phyloP scores from a whole-genome alignment of 2,329 filamentous ascomycete species.

The Acephala macrosclerotiorum region DNA sequence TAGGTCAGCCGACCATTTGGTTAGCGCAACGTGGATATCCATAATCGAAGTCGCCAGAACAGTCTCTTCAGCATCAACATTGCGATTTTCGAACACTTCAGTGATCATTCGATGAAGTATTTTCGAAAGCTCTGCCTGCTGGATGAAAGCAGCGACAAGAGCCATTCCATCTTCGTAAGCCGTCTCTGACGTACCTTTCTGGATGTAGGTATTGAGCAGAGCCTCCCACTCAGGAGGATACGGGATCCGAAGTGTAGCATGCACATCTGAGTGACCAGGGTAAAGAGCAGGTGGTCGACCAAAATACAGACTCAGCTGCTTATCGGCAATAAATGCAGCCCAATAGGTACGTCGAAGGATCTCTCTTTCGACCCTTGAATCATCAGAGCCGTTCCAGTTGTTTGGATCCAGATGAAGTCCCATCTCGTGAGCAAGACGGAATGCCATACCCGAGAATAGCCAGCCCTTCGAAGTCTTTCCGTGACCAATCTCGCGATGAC shows the following conservation, averaged over 20 bases:
- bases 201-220: conserved; percentile 56
- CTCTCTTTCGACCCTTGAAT: conserved; percentile 53
- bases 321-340: conserved; percentile 58
- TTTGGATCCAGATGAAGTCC: conserved; percentile 58
- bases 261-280: conserved; percentile 57
- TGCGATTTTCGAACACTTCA: conserved; percentile 57
- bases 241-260: conserved; percentile 55
- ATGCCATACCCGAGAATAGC: conserved; percentile 60
- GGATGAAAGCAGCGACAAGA: conserved; percentile 54
- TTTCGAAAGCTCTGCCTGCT: conserved; percentile 56
- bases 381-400: conserved; percentile 54
- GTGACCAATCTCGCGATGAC: conserved; percentile 56
- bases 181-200: conserved; percentile 51
- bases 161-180: conserved; percentile 55
- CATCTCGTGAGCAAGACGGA: conserved; percentile 59
- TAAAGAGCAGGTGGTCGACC: conserved; percentile 58
- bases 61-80: conserved; percentile 49
- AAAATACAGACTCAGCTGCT: conserved; percentile 59
- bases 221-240: conserved; percentile 57
- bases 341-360: conserved; percentile 58
- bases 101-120: conserved; percentile 58
- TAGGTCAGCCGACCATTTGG: conserved; percentile 54
- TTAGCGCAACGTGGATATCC: conserved; percentile 55
- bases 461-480: conserved; percentile 58
- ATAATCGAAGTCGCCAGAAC: conserved; percentile 52